Evolutionary conservation across 2,329 filamentous ascomycete species (phyloP), one percentile per base, ranked within the genome.

Genomic region (Phialophora verrucosa): DNA sequence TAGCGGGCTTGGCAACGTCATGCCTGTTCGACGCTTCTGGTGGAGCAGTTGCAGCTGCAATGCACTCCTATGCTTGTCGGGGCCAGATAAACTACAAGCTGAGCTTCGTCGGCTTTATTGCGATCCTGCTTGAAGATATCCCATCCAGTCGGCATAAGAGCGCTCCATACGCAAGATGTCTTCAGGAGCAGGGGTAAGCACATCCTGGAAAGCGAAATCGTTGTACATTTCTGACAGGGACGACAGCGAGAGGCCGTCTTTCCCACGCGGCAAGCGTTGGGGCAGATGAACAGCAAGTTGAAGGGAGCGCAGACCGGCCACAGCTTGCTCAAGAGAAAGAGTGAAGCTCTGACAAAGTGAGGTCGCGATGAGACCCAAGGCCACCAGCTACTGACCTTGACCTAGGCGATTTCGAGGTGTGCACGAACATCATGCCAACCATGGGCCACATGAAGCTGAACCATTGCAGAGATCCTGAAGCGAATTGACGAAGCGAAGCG

Each of bases 401-500:
- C 20, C 51, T 49, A 96, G 92, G 77, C 92, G 92, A 74, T 96
- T 96, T 81, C 89, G 92, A 90, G 92, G 91, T 95, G 87, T 73
- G 75, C 70, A 64, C 7, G 47, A 31, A 7, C 25, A 10, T 49
- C 27, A 44, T 44, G 49, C 44, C 58, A 63, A 69, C 68, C 47
- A 69, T 59, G 66, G 51, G 20, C 17, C 31, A 49, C 66, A 67
- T 66, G 59, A 68, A 65, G 65, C 66, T 68, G 56, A 68, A 69
- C 66, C 50, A 74, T 75, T 73, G 72, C 77, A 92, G 95, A 99
- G 75, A 99, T 99, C 75, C 97, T 95, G 58, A 88, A 89, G 78
- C 91, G 95, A 76, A 99, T 99, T 80, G 94, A 99, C 82, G 95
- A 99, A 80, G 95, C 95, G 50, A 99, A 99, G 82, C 91, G 93